Conservation (phyloP, 306 rosid genomes). For the Acacia confusa region DNA sequence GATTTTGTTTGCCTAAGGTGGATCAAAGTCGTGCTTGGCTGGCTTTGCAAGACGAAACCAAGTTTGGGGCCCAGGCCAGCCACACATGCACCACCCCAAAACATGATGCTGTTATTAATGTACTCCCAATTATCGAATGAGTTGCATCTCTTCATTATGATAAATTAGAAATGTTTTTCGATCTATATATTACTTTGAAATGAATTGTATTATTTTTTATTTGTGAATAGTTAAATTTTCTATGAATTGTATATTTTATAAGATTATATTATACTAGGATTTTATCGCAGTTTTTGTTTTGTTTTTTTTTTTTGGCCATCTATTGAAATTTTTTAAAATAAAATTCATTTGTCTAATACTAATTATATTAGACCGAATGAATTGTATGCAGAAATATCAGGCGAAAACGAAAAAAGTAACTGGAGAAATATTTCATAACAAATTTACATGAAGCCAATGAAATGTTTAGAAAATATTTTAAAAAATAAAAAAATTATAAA, state of each 20-base stretch:
- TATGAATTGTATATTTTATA: neutral
- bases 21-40: neutral
- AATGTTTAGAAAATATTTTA: neutral
- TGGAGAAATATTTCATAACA: neutral
- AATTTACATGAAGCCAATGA: neutral
- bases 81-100: neutral
- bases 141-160: neutral
- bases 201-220: too few relatives aligned
- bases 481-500: neutral
- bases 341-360: too few relatives aligned
- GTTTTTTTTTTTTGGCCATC: too few relatives aligned
- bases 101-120: neutral
- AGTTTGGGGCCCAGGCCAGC: neutral
- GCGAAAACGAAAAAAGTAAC: neutral
- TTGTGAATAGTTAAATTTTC: too few relatives aligned
- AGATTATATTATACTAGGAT: neutral
- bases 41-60: neutral
- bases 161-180: neutral
- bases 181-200: neutral
- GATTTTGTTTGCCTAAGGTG: neutral
- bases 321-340: too few relatives aligned
- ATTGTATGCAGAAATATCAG: neutral
- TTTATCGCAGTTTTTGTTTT: too few relatives aligned
- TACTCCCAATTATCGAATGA: neutral
- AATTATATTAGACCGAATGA: too few relatives aligned